Base-by-base conservation (phyloP, 768 basidiomycete genomes). In the Auriscalpium vulgare region DNA sequence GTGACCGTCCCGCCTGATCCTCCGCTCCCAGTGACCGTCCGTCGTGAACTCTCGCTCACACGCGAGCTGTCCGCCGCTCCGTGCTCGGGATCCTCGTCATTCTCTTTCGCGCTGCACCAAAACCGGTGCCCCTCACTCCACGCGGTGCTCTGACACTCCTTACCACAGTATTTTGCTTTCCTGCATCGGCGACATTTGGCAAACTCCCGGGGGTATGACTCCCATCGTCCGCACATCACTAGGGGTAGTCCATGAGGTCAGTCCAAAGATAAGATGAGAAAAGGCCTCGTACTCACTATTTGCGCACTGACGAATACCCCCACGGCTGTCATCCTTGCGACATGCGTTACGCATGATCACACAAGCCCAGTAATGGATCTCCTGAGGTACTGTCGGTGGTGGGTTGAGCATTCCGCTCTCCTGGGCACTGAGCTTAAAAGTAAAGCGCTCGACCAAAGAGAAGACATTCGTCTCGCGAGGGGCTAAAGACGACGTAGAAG, bases 311-410 rank as follows among this genome's bases (percentile, higher is more conserved):
- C 97, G 73, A 59, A 97, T 94, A 10, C 97, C 97, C 52, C 94
- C 94, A 37, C 86, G 74, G 50, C 78, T 83, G 60, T 98, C 95
- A 63, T 98, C 97, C 74, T 99, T 98, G 67, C 95, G 77, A 72
- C 97, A 99, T 11, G 97, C 97, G 69, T 99, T 99, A 52, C 97
- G 81, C 97, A 98, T 99, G 66, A 98, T 97, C n/a, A 97, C 95
- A 3, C 94, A 93, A 0, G 95, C 97, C 97, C 97, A 98, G 65
- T 97, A 97, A 70, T 97, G 92, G 21, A 99, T 95, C 68, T 98
- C 95, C 10, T 79, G 75, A 0, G 94, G 92, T 8, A 94, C 72
- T 49, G 83, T 77, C 3, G 87, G 85, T 5, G 72, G 85, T 0
- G 84, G 82, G 53, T 82, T 83, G 6, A 81, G 81, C 53, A 86